Evolutionary conservation across 768 basidiomycete species (phyloP), one percentile per base, ranked within the genome.

Genomic region (Lentinula aciculospora): DNA sequence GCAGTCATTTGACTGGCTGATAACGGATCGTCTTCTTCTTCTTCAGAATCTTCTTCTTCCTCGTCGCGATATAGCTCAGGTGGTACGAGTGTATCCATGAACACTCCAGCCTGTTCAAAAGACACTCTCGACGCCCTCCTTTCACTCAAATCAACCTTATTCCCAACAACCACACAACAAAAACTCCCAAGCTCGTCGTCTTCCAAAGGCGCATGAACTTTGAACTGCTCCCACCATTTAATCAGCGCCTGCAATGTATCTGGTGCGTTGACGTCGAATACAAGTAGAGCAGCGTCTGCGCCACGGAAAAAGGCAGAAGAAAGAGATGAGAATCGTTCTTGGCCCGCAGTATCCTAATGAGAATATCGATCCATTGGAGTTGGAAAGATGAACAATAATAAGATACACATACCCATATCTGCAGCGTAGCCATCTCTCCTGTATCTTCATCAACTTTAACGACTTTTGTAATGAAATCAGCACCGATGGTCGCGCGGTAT

Each of bases 401-500:
- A 55, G 36, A 36, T n/a, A 12, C 10, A 74, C 69, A 59, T 64
- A 81, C 83, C 83, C 83, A 85, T 36, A 84, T 89, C 68, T 90
- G 87, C 58, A 94, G 72, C 8, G 81, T 81, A 8, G 93, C 78
- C 1, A 74, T 69, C 62, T 89, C 80, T 5, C 74, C 80, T 40
- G 78, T 74, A 15, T 75, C 72, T 3, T 64, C 76, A 42, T 85
- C 81, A 65, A 89, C 82, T 0, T 84, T 81, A 10, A 93, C 64
- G 0, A 81, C 82, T 68, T 92, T 92, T 0, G 84, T 80, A 50
- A 92, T 89, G 58, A 94, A 94, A 71, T 94, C 92, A n/a, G 88
- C 85, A 19, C 92, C 92, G 40, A 95, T 93, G 2, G 92, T 94
- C 1, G 92, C 87, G 48, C 89, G 77, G 69, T 94, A 94, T 9